phyloP scores from a whole-genome alignment of 192 early-diverging fungal genomes.

The Rhizophagus clarus region DNA sequence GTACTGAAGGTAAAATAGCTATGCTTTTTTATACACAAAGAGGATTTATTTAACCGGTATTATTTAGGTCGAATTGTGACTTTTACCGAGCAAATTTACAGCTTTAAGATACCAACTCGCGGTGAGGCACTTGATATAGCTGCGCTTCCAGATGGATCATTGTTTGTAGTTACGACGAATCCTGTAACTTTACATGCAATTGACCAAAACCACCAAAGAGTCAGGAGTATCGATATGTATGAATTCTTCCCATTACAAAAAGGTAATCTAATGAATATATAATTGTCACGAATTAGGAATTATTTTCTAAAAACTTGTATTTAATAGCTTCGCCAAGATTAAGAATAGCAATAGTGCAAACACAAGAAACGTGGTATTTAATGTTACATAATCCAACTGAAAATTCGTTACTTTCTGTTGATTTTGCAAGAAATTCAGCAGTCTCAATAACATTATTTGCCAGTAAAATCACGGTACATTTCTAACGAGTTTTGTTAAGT shows the following conservation, averaged over 20 bases:
- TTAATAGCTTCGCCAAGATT: slow-evolving; percentile 50
- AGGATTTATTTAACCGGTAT: background rate
- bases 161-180: slow-evolving; percentile 63
- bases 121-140: slow-evolving; percentile 68
- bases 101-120: slow-evolving; percentile 64
- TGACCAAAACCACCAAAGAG: slow-evolving; percentile 50
- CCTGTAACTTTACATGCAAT: slow-evolving; percentile 62
- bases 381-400: slow-evolving; percentile 63
- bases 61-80: slow-evolving; percentile 47
- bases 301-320: background rate
- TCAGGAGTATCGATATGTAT: slow-evolving; percentile 62
- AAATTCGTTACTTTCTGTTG: slow-evolving; percentile 57
- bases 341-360: slow-evolving; percentile 46
- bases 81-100: slow-evolving; percentile 72
- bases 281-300: background rate
- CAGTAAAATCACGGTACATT: background rate
- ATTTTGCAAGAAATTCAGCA: slow-evolving; percentile 52
- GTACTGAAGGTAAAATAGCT: slow-evolving; percentile 46
- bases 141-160: slow-evolving; percentile 48
- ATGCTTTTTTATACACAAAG: background rate
- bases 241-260: slow-evolving; percentile 71
- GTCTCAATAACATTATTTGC: slow-evolving; percentile 44
- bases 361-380: slow-evolving; percentile 44
- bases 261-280: background rate
- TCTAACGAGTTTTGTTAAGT: background rate